Percentiles rank a stretch among this genome's conserved stretches.
These are phyloP conservation scores for Gentiana macrophylla DNA, from an alignment of 257 asterid genomes.

Conservation along the genomic window DNA sequence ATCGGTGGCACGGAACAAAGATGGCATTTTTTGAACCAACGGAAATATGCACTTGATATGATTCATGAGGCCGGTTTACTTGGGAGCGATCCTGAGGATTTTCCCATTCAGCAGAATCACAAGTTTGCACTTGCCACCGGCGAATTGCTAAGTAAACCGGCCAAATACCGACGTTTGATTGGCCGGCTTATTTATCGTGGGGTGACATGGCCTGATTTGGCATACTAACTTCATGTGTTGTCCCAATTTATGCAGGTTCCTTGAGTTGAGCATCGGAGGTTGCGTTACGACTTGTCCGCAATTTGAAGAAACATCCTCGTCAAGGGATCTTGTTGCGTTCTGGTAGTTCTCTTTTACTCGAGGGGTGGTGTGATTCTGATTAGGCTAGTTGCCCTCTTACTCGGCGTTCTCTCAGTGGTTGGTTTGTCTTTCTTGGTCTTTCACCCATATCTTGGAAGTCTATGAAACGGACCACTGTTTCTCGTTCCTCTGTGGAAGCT, in stretches of 20 bases:
- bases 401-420: not conserved
- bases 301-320: not conserved
- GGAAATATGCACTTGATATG: too few relatives aligned
- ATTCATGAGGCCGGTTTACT: too few relatives aligned
- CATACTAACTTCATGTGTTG: not conserved
- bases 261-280: not conserved
- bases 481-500: too few relatives aligned
- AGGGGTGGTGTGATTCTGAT: not conserved
- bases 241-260: not conserved
- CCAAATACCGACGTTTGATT: not conserved
- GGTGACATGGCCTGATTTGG: not conserved
- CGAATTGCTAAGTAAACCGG: not conserved
- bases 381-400: not conserved
- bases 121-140: not conserved
- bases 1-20: too few relatives aligned
- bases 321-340: not conserved
- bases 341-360: not conserved
- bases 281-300: not conserved
- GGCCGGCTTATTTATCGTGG: not conserved
- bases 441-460: too few relatives aligned
- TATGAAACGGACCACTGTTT: too few relatives aligned
- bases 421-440: too few relatives aligned
- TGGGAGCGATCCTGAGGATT: not conserved
- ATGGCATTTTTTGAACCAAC: too few relatives aligned
- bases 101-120: not conserved